Evolutionary conservation across 768 basidiomycete species (phyloP), one percentile per base, ranked within the genome.

Genomic region (Omphalotus guepiniiformis): DNA sequence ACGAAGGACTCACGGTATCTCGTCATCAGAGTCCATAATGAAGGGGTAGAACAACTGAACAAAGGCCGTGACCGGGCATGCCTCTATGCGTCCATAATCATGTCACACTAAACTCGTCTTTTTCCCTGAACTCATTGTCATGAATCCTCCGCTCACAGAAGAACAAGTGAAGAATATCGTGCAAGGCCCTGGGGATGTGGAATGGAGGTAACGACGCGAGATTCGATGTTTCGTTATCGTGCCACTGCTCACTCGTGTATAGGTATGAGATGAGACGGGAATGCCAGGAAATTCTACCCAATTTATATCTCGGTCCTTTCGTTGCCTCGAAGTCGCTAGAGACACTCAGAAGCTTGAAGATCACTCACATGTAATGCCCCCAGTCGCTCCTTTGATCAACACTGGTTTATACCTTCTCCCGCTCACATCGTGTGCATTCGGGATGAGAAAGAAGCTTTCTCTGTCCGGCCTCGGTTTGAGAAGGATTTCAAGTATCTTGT

Each of bases 231-330:
- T n/a, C n/a, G n/a, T n/a, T n/a, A n/a, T n/a, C n/a, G n/a, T n/a
- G n/a, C n/a, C n/a, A n/a, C n/a, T n/a, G n/a, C n/a, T n/a, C n/a
- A n/a, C n/a, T n/a, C n/a, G n/a, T n/a, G 23, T 45, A 3, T 37
- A 91, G 88, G 58, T 96, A 96, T 59, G 93, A 95, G 67, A 94
- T 96, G 93, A 77, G 93, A 25, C 74, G 93, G n/a, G 87, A 94
- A 58, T 92, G 90, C 56, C 93, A 96, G 68, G 88, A 93, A 64
- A 94, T 95, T 53, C 71, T 90, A 0, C 85, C 89, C 21, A 81
- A 82, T 15, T 80, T 96, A 29, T 72, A 82, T 22, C 79, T 96
- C 5, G 93, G 93, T 1, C 92, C 93, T 3, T 91, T 93, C 52
- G 85, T 88, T 53, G 88, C 87, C 7, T 91, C 89, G 1, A 94